Evolutionary conservation across 2,329 filamentous ascomycete genomes (phyloP), one percentile per base, ranked within the genome.

Genomic region (Hymenoscyphus linearis): DNA sequence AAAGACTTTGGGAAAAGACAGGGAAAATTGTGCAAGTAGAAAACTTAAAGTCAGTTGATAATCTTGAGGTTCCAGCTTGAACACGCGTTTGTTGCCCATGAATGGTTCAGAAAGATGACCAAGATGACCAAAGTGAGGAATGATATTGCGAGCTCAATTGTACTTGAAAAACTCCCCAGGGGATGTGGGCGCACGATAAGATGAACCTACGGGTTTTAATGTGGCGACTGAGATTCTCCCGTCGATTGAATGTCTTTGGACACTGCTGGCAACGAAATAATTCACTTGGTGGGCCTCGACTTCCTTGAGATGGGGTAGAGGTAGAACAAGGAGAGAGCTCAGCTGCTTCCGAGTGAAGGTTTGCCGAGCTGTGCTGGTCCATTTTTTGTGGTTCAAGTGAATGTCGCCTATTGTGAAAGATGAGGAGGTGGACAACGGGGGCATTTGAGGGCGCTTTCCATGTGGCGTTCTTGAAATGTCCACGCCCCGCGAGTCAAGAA

Each of bases 141-240:
- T n/a, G 9, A 40, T 40, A 16, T 3, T 9, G 37, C n/a, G 37
- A 40, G 36, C 36, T 40, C 14, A 18, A 40, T 16, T 16, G 14
- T 16, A 40, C 36, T 40, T n/a, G 13, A 40, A 40, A 40, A 40
- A n/a, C n/a, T n/a, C n/a, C n/a, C 37, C 27, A 16, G 55, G 35
- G 40, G 26, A 52, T n/a, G 35, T 27, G 27, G 18, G 16, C 34
- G 52, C 62, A 52, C 13, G 47, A 52, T 13, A 31, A 26, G 12
- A 22, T 22, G 22, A 52, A 55, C 63, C 16, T 63, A 67, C 65
- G 66, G 31, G 66, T 65, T 59, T 67, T 69, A 36, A 66, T 52
- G 64, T 69, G 67, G 2, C 67, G 66, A 59, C 65, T 68, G 26
- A 69, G 52, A 57, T 69, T 69, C 31, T 69, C 67, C n/a, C 67